These are phyloP conservation scores for Theobroma grandiflorum DNA, from an alignment of 441 rosid genomes.

Conservation along the genomic window DNA sequence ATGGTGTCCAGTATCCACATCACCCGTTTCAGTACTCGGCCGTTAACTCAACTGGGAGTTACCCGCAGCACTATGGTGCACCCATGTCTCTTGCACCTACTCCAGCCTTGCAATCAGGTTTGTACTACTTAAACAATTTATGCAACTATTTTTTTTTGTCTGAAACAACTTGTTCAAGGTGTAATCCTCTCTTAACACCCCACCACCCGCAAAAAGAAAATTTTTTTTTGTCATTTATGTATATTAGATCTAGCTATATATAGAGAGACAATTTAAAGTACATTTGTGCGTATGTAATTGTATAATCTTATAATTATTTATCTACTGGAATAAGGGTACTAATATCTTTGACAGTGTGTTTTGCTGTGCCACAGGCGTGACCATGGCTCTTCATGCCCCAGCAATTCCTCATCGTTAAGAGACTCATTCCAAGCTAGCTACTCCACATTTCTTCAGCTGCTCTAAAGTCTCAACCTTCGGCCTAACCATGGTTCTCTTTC, in stretches of 20 bases:
- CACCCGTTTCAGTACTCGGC: conserved; percentile 77
- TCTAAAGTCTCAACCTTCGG: conserved; percentile 65
- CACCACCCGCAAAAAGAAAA: too few species aligned
- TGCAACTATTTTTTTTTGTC: neutral
- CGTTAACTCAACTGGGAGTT: conserved; percentile 58
- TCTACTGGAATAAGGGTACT: conserved; percentile 39
- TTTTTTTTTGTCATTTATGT: too few species aligned
- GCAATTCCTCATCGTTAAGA: conserved; percentile 74
- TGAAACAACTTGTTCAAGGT: neutral
- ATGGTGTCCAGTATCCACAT: conserved; percentile 73
- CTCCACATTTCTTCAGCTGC: conserved; percentile 34
- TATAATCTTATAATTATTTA: neutral
- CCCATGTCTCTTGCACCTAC: conserved; percentile 86
- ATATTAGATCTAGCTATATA: neutral
- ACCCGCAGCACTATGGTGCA: conserved; percentile 73
- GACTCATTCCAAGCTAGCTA: conserved; percentile 35
- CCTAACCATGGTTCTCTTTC: conserved; percentile 90
- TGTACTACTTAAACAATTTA: conserved; percentile 13
- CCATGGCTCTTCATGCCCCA: conserved; percentile 65
- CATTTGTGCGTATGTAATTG: neutral
- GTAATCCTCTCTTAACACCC: too few species aligned
- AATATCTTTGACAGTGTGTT: conserved; percentile 88
- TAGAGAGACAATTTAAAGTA: neutral
- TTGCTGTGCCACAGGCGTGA: conserved; percentile 97
- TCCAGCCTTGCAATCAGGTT: conserved; percentile 85